Evolutionary conservation across 768 basidiomycete genomes (phyloP).

Genomic region (Lactarius vividus): DNA sequence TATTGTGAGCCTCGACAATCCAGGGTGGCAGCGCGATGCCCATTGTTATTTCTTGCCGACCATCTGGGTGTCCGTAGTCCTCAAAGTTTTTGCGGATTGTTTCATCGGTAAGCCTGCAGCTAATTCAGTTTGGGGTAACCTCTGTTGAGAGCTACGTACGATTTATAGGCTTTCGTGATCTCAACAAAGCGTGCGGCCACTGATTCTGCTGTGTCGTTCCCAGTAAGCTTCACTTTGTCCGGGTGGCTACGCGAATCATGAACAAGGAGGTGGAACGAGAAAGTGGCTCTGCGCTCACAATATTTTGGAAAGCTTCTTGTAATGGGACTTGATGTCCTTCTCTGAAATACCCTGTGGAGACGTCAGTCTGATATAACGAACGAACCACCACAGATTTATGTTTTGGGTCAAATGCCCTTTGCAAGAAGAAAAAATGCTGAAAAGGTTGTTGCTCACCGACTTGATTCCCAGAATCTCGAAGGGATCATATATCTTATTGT

Average conservation of each 20-base stretch:
- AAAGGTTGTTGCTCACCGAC: conserved; percentile 46
- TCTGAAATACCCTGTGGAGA: conserved; percentile 57
- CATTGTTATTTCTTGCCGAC: conserved; percentile 90
- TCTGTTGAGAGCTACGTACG: conserved; percentile 46
- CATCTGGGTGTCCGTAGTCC: conserved; percentile 92
- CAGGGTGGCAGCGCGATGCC: conserved; percentile 93
- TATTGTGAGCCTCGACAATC: conserved; percentile 91
- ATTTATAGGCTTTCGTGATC: conserved; percentile 96
- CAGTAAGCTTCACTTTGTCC: conserved; percentile 86
- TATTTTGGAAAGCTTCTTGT: conserved; percentile 83
- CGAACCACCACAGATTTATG: background rate
- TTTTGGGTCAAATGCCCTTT: background rate
- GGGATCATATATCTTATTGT: conserved; percentile 83
- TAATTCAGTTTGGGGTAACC: conserved; percentile 8
- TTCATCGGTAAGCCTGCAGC: conserved; percentile 79
- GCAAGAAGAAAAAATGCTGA: background rate
- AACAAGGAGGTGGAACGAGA: background rate
- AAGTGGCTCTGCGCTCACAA: conserved; percentile 51
- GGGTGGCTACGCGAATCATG: conserved; percentile 65
- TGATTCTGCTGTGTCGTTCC: conserved; percentile 81
- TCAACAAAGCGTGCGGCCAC: conserved; percentile 87
- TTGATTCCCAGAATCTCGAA: conserved; percentile 88
- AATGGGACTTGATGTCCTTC: conserved; percentile 94
- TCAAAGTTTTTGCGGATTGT: conserved; percentile 87
- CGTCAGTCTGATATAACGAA: background rate